Evolutionary conservation across 306 rosid species (phyloP), one percentile per base, ranked within the genome.

Genomic region (Macrotyloma uniflorum): DNA sequence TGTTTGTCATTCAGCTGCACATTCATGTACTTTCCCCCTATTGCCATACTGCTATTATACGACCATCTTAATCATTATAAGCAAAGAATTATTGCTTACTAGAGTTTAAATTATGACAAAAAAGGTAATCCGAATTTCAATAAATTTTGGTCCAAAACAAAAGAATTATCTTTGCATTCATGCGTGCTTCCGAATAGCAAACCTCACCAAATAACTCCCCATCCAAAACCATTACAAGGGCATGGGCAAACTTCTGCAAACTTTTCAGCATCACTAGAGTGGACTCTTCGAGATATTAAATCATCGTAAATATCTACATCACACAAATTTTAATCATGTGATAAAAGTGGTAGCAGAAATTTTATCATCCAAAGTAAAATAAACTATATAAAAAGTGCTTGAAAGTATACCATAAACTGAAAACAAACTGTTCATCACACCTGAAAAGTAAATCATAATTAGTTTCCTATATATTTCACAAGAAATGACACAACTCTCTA

Each of bases 381-480:
- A 36, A 26, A 66, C 1, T 53, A 13, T 43, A 51, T 62, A 76
- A 70, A 28, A 74, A 77, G 74, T 49, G 62, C 16, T 38, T n/a
- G 59, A 76, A 67, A 75, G 76, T 14, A 64, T 90, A 94, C 98
- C 97, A 22, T 94, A 94, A 67, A 94, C 97, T 23, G 98, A 94
- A 83, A 94, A 94, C 88, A 94, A 87, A 79, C 98, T 92, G 90
- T 94, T 94, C 98, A 94, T 94, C 82, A 94, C 98, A 77, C 98
- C 98, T 94, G 92, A 83, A 86, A 86, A 83, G 64, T 36, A 82
- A 81, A 74, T 73, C 53, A 76, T 54, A 74, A 70, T 76, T 57
- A 88, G 86, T 57, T 51, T 20, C 58, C 50, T 35, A 22, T 64
- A 24, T 43, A 32, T 79, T 45, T 59, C 74, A 54, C 73, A 81